Evolutionary conservation across 2,329 filamentous ascomycete genomes (phyloP).

Genomic region (Botrytis fabae): DNA sequence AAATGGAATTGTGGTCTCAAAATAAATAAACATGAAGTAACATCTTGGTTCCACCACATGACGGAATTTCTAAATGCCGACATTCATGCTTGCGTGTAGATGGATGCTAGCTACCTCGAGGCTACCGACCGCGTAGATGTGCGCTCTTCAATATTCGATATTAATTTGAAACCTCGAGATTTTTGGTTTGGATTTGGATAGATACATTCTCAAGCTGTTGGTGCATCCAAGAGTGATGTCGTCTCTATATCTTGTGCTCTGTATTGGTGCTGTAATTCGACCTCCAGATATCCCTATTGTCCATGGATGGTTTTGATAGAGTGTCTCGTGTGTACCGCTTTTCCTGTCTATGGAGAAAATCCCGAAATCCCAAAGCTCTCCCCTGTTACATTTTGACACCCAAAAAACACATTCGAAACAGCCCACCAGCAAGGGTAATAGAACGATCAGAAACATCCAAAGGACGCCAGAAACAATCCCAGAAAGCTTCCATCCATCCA

Average conservation of each 20-base stretch:
- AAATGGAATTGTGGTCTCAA: slow-evolving; percentile 10
- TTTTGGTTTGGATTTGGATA: rapidly evolving
- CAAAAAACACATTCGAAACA: not conserved
- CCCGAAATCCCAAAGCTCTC: slow-evolving; percentile 5
- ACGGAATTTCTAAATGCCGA: slow-evolving; percentile 23
- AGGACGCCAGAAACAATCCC: not conserved
- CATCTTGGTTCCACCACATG: not conserved
- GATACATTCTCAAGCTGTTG: not conserved
- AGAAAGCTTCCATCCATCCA: not conserved
- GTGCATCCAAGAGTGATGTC: rapidly evolving
- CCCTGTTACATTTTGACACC: slow-evolving; percentile 1
- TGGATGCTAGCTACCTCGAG: no score
- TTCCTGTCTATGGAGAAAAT: not conserved
- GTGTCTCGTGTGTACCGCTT: not conserved
- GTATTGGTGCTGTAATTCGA: not conserved
- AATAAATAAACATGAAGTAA: not conserved
- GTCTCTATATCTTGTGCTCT: no score
- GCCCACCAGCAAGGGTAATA: slow-evolving; percentile 13
- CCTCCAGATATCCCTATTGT: not conserved
- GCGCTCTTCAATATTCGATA: not conserved
- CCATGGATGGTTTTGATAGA: not conserved
- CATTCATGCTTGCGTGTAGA: not conserved
- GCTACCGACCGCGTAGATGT: no score
- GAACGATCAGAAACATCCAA: not conserved
- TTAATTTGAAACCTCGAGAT: not conserved